Base-by-base conservation (phyloP, 2,329 filamentous ascomycete species). In the Aschersonia sp. region DNA sequence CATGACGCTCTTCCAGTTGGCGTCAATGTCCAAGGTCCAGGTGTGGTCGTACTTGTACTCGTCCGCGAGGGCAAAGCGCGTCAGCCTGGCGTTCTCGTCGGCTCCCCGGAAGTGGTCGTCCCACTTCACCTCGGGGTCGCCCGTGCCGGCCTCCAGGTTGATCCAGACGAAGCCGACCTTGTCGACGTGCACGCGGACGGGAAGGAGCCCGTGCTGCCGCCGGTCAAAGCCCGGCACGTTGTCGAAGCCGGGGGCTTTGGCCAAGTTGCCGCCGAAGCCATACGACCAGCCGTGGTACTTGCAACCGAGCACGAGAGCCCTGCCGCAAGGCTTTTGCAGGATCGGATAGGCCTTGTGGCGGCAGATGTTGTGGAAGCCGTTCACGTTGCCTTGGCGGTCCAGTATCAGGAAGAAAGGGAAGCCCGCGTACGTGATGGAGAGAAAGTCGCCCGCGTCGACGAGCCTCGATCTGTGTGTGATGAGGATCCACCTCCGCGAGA, bases 141-240 rank as follows among this genome's bases (percentile, higher is more conserved):
- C 42, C 10, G 7, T 10, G 10, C 30, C 42, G 4, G 42, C 45
- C 5, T 74, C 68, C n/a, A 75, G 53, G 52, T 74, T 74, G 46
- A 72, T 63, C 67, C 70, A 75, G 35, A 74, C 57, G 51, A 74
- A 74, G 9, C 69, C 69, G 22, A 63, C 62, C 22, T 49, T 50
- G 52, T 72, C 71, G 35, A 72, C 54, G 39, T 68, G 66, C 4
- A 71, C 61, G 47, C 73, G 68, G 35, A 74, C 62, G 0, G 61
- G 62, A 48, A 74, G 66, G 0, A 77, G 59, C 12, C 67, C 62
- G 50, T 77, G 56, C 50, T 64, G 56, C 12, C 53, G 51, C 53
- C 65, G 68, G 47, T 68, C 63, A 47, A 70, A 70, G 32, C 56
- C 58, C 2, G 56, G 49, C 2, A 70, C 54, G 0, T 63, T 59